Evolutionary conservation across 2,329 filamentous ascomycete genomes (phyloP).

Genomic region (Claviceps digitariae): DNA sequence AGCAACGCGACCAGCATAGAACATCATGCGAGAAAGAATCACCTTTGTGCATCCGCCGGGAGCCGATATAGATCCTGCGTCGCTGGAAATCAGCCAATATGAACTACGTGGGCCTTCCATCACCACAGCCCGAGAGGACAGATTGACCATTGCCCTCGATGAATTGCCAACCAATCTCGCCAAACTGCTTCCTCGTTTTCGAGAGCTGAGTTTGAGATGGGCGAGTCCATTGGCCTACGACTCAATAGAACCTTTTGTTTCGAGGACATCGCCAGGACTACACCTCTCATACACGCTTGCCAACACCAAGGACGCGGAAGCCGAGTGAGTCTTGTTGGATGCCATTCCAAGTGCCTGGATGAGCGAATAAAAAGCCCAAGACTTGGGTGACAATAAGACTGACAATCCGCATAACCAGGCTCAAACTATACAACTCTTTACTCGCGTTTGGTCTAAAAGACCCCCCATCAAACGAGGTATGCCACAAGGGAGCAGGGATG

Average conservation of each 20-base stretch:
- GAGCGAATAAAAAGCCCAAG: background rate
- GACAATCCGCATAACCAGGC: background rate
- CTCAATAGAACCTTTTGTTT: slow-evolving; percentile 55
- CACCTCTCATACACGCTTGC: slow-evolving; percentile 64
- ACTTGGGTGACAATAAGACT: background rate
- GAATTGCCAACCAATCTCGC: slow-evolving; percentile 61
- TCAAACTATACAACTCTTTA: slow-evolving; percentile 43
- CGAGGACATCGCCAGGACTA: slow-evolving; percentile 64
- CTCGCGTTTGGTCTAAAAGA: slow-evolving; percentile 43
- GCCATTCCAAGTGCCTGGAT: background rate
- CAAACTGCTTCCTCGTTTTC: slow-evolving; percentile 45
- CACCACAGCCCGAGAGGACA: slow-evolving; percentile 62
- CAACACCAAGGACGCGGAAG: slow-evolving; percentile 7
- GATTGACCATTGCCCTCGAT: slow-evolving; percentile 56
- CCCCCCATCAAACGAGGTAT: slow-evolving; percentile 30
- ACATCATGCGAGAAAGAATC: slow-evolving; percentile 59
- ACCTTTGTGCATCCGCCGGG: slow-evolving; percentile 64
- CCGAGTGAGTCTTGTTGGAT: slow-evolving; percentile 10
- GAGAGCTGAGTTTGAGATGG: slow-evolving; percentile 72
- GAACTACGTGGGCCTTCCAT: slow-evolving; percentile 44
- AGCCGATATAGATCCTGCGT: slow-evolving; percentile 47
- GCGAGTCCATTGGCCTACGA: slow-evolving; percentile 44
- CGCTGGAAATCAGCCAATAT: slow-evolving; percentile 42
- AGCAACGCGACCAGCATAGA: background rate
- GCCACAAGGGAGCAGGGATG: background rate